phyloP scores from a whole-genome alignment of 768 basidiomycete genomes.

The Paxillus involutus region DNA sequence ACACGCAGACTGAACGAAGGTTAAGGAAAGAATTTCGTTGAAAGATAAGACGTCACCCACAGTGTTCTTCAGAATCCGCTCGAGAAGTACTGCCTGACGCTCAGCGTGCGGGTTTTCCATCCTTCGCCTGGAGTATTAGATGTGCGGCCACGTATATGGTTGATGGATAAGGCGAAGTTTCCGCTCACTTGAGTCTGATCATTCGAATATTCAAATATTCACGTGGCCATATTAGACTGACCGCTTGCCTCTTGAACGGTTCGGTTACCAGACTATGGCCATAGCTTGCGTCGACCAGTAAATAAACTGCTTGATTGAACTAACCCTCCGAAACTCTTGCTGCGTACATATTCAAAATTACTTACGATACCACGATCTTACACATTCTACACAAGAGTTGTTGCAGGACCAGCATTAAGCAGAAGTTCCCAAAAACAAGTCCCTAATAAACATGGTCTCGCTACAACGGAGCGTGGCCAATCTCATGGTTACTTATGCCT shows the following conservation, averaged over 20 bases:
- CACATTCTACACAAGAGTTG: slow-evolving; percentile 9
- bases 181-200: no score
- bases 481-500: slow-evolving; percentile 11
- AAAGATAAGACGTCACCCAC: slow-evolving; percentile 42
- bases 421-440: not conserved
- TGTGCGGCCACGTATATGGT: no score
- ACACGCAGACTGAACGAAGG: slow-evolving; percentile 71
- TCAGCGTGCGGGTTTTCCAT: slow-evolving; percentile 98
- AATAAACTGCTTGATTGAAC: not conserved
- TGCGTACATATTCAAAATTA: slow-evolving; percentile 1
- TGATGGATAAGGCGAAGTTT: no score
- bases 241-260: no score
- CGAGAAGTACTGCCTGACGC: slow-evolving; percentile 85
- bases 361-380: not conserved
- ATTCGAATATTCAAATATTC: no score
- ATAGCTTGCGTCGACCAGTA: not conserved
- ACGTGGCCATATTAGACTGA: no score
- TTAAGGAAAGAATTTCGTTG: not conserved
- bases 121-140: slow-evolving; percentile 6
- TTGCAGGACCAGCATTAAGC: slow-evolving; percentile 11
- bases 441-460: not conserved
- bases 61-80: slow-evolving; percentile 88
- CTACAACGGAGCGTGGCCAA: not conserved
- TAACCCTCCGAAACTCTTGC: slow-evolving; percentile 17
- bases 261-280: no score